phyloP scores from a whole-genome alignment of 768 basidiomycete species.

The Hydnomerulius pinastri region DNA sequence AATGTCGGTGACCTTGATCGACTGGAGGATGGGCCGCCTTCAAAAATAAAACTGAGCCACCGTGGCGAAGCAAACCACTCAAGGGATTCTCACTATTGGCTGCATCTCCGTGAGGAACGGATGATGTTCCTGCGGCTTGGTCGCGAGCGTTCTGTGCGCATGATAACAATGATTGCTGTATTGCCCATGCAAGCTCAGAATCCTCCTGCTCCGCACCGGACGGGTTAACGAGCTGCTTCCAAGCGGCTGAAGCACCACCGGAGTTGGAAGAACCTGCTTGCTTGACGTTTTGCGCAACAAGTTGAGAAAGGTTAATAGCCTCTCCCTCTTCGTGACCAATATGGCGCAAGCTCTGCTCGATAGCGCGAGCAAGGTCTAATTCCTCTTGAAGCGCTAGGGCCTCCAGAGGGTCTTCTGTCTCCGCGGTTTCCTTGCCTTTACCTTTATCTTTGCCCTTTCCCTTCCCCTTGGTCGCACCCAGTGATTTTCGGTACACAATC shows the following conservation, averaged over 20 bases:
- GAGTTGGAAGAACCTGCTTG: slow-evolving; percentile 6
- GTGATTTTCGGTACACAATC: slow-evolving; percentile 40
- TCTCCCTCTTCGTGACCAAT: slow-evolving; percentile 5
- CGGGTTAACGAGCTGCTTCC: slow-evolving; percentile 11
- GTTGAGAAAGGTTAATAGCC: slow-evolving; percentile 5
- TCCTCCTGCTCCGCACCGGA: slow-evolving; percentile 11
- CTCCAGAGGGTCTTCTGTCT: slow-evolving; percentile 13
- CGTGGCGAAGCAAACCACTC: neutral
- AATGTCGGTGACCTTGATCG: neutral
- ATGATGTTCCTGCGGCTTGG: neutral
- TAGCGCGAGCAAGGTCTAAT: slow-evolving; percentile 44
- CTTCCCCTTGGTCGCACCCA: neutral
- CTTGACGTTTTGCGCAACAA: slow-evolving; percentile 6
- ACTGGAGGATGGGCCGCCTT: slow-evolving; percentile 3
- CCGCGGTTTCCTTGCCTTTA: neutral
- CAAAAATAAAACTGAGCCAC: neutral
- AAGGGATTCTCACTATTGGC: slow-evolving; percentile 11
- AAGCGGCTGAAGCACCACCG: slow-evolving; percentile 3
- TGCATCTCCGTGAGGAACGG: neutral
- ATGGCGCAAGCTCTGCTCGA: slow-evolving; percentile 46
- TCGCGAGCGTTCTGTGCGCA: slow-evolving; percentile 10
- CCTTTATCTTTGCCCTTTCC: slow-evolving; percentile 5
- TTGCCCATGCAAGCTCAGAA: slow-evolving; percentile 29
- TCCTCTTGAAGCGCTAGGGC: slow-evolving; percentile 37
- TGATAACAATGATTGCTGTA: slow-evolving; percentile 28